These are phyloP conservation scores for Gaeumannomyces tritici DNA, from an alignment of 2,329 filamentous ascomycete species.

Conservation along the genomic window DNA sequence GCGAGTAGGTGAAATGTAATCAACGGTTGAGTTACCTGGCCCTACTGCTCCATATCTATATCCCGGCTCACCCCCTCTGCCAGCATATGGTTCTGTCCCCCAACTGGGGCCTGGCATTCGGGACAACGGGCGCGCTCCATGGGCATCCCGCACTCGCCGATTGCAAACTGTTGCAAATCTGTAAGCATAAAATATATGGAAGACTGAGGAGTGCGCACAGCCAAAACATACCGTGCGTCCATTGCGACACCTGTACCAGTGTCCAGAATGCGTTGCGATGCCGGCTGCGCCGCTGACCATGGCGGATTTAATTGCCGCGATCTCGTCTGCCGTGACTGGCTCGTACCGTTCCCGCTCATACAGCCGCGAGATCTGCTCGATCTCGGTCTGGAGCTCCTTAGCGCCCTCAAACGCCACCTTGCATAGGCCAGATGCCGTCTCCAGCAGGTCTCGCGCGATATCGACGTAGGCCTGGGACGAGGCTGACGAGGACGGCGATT, in stretches of 20 bases:
- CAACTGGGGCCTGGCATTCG: constrained; percentile 48
- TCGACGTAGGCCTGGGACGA: constrained; percentile 9
- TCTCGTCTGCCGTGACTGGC: constrained; percentile 38
- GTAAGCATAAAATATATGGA: background rate
- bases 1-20: too few species aligned
- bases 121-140: constrained; percentile 54
- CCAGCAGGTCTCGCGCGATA: constrained; percentile 11
- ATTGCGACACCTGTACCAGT: constrained; percentile 52
- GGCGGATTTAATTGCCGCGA: constrained; percentile 36
- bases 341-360: constrained; percentile 27
- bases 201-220: too few species aligned
- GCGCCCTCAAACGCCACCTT: constrained; percentile 1
- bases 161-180: constrained; percentile 33
- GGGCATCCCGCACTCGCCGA: constrained; percentile 58
- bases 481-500: too few species aligned
- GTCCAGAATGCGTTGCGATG: constrained; percentile 29
- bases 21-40: too few species aligned
- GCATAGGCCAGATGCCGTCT: background rate
- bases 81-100: constrained; percentile 37
- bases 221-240: constrained; percentile 31
- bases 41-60: too few species aligned
- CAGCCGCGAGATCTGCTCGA: constrained; percentile 11
- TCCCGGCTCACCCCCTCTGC: too few species aligned
- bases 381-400: constrained; percentile 7
- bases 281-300: constrained; percentile 40